phyloP scores from a whole-genome alignment of 2,329 filamentous ascomycete genomes.

The Thielaviopsis punctulata region DNA sequence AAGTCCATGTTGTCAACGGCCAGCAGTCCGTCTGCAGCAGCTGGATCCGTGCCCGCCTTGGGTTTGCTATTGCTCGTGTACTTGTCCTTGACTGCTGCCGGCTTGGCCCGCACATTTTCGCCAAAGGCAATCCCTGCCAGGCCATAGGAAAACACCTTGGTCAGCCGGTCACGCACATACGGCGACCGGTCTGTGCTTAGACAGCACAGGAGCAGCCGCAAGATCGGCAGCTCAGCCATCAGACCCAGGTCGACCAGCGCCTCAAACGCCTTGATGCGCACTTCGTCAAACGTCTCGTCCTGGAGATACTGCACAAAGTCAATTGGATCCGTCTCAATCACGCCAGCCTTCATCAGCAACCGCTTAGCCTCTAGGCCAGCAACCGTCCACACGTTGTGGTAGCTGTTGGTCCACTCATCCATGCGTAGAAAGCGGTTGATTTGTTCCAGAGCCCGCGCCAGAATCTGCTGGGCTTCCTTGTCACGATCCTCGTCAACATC shows the following conservation, averaged over 20 bases:
- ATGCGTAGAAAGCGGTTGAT: constrained; percentile 50
- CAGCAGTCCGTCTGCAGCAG: constrained; percentile 9
- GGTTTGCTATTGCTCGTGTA: neutral
- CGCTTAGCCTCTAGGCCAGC: constrained; percentile 45
- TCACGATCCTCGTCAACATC: constrained; percentile 23
- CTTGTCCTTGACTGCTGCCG: constrained; percentile 1
- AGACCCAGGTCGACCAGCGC: constrained; percentile 45
- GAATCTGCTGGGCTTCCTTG: constrained; percentile 30
- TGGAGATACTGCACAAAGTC: constrained; percentile 48
- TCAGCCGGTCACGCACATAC: constrained; percentile 42
- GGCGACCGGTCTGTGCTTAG: constrained; percentile 47
- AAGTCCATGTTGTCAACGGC: constrained; percentile 11
- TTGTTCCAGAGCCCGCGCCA: constrained; percentile 38
- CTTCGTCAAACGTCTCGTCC: constrained; percentile 43
- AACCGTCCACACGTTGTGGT: constrained; percentile 49
- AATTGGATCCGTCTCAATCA: constrained; percentile 35
- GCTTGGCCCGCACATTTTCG: constrained; percentile 20
- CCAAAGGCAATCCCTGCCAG: constrained; percentile 48
- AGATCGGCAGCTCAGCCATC: constrained; percentile 35
- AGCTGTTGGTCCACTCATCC: constrained; percentile 52
- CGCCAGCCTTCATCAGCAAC: constrained; percentile 44
- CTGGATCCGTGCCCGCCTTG: neutral
- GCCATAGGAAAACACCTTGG: constrained; percentile 40
- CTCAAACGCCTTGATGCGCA: constrained; percentile 50
- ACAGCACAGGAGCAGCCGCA: constrained; percentile 38